Evolutionary conservation across 2,329 filamentous ascomycete genomes (phyloP), one percentile per base, ranked within the genome.

Genomic region (Phyllosticta citriasiana): DNA sequence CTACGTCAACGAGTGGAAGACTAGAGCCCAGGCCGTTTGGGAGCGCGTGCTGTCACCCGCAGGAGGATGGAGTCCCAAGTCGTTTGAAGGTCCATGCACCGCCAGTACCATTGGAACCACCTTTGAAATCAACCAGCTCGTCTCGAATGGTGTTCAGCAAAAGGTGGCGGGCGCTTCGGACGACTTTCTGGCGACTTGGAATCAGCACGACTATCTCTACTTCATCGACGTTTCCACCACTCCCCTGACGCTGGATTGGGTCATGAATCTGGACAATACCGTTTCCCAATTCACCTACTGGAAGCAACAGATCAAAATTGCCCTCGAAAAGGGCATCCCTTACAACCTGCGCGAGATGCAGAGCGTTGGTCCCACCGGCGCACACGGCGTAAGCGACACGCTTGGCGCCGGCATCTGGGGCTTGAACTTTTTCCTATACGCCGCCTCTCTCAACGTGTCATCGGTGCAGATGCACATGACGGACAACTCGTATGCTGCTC

Each of bases 131-230:
- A 56, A 69, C 4, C 69, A 77, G 61, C 69, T 81, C 52, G 68
- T 74, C 33, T 57, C 68, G 54, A 69, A 73, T 59, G 76, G 75
- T 35, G 76, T 80, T 62, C 70, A 71, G 53, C 66, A 68, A 7
- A 64, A 67, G 12, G 69, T 70, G 24, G 73, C 76, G 47, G 73
- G 72, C 53, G 22, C 30, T n/a, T 69, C 71, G 33, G 67, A 69
- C 40, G 55, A 55, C 9, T 76, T 73, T 64, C 67, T 79, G 62
- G 67, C 75, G 16, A 71, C 70, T 27, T 81, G 78, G 79, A 81
- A 81, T 64, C 79, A 81, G 69, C 79, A 82, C 67, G 77, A 81
- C 67, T 82, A 81, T 69, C 80, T 77, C 66, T 80, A 80, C 65
- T 81, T 79, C 67, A 75, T 81, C 63, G 77, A 75, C 33, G 77